Base-by-base conservation (phyloP, 768 basidiomycete genomes). In the Leccinum subgranulosum region DNA sequence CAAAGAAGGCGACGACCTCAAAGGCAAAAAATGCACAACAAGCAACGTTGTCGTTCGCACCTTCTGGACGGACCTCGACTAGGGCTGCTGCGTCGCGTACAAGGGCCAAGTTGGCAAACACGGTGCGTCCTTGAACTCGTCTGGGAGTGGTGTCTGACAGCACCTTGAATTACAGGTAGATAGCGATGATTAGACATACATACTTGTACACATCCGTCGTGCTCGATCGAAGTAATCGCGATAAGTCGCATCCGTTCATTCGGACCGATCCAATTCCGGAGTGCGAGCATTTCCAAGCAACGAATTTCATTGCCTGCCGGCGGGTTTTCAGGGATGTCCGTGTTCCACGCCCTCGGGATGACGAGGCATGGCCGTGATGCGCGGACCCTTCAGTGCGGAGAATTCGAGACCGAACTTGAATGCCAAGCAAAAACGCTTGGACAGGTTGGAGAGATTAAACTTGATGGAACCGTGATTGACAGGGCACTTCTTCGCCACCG, bases 1-100 rank as follows among this genome's bases (percentile, higher is more conserved):
- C 84, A 2, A 81, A 77, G 65, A 83, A 77, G 66, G 59, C 75
- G 9, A 62, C 77, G 51, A 58, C 77, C 41, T 33, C 75, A 49
- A 66, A 62, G 53, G 49, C 73, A 8, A 83, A 66, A 51, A 33
- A 6, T 27, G 47, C 63, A 1, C 68, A 79, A 6, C 70, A 79
- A 68, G 58, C 78, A 1, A 86, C 84, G 45, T 69, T 91, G 54
- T 81, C 73, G 34, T 91, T 91, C 60, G 81, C 84, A 0, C 84
- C 88, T 10, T 77, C 79, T 29, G 81, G 81, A 7, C 75, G 85
- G 8, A 70, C 64, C 33, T 80, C 84, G 15, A 83, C 84, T 1
- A 73, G 90, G 53, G 80, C 87, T 0, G 90, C 90, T 14, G 90
- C 90, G 7, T 77, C 84, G 17, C 84, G 77, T 64, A 87, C 90